These are phyloP conservation scores for Acacia confusa DNA, from an alignment of 306 rosid species.

Conservation along the genomic window DNA sequence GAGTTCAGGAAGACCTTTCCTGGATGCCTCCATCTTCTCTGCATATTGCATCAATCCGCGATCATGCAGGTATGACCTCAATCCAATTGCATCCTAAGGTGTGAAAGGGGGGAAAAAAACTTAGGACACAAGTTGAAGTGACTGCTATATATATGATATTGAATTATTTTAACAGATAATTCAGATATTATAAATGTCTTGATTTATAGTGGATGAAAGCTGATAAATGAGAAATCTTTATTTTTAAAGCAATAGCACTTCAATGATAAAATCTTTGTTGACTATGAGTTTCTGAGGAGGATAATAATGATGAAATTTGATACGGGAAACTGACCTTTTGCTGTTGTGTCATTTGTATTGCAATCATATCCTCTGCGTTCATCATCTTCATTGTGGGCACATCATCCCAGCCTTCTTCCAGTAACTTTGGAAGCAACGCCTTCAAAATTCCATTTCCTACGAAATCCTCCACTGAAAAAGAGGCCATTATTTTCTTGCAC, in stretches of 20 bases:
- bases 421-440: conserved; percentile 57
- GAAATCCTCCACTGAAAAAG: conserved; percentile 79
- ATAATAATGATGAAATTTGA: conserved; percentile 12
- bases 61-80: conserved; percentile 84
- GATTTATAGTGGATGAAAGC: background rate
- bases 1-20: conserved; percentile 55
- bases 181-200: background rate
- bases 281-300: background rate
- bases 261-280: background rate
- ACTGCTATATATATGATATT: background rate
- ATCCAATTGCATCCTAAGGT: conserved; percentile 71
- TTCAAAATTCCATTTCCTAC: conserved; percentile 77
- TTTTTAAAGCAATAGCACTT: conserved; percentile 4
- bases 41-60: conserved; percentile 81
- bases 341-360: conserved; percentile 64
- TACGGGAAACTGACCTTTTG: conserved; percentile 56
- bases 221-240: background rate
- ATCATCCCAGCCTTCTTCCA: conserved; percentile 95
- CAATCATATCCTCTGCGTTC: conserved; percentile 77
- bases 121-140: background rate
- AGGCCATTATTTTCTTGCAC: conserved; percentile 55
- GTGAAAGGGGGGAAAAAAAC: background rate
- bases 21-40: conserved; percentile 59
- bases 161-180: background rate
- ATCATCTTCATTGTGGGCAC: conserved; percentile 86